phyloP scores from a whole-genome alignment of 2,329 filamentous ascomycete genomes.

The Dothiorella sarmentorum region DNA sequence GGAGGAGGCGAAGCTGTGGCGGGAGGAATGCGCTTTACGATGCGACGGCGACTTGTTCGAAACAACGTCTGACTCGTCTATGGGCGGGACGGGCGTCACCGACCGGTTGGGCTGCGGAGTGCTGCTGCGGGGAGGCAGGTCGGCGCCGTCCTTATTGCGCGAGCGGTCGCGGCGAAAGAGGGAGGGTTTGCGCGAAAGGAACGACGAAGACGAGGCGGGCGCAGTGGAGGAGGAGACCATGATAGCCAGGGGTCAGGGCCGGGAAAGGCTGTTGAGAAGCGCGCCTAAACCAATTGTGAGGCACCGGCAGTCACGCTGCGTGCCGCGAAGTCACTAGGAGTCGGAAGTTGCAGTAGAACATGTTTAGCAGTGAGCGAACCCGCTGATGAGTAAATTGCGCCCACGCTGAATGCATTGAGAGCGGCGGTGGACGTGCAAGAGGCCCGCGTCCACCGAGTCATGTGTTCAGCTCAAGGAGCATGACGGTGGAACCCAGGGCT shows the following conservation, averaged over 20 bases:
- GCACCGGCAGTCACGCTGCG: conserved; percentile 2
- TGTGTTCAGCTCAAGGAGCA: too few relatives aligned
- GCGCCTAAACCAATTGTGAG: conserved; percentile 3
- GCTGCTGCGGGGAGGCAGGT: conserved; percentile 11
- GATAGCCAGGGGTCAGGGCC: conserved; percentile 11
- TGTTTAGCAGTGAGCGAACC: not conserved
- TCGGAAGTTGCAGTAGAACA: conserved; percentile 6
- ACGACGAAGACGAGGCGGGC: not conserved
- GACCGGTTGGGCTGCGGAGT: conserved; percentile 11
- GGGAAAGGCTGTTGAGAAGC: not conserved
- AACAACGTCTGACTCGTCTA: conserved; percentile 17
- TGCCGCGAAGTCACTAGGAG: conserved; percentile 4
- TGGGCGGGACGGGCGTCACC: conserved; percentile 17
- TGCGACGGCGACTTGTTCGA: conserved; percentile 24
- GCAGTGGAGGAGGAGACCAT: conserved; percentile 16
- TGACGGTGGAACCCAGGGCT: not conserved
- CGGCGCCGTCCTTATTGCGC: conserved; percentile 9
- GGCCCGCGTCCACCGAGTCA: conserved; percentile 5
- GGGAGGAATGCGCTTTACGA: conserved; percentile 24
- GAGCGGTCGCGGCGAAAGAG: conserved; percentile 14
- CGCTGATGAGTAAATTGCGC: conserved; percentile 4
- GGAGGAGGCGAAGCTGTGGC: conserved; percentile 30
- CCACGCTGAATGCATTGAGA: conserved; percentile 9
- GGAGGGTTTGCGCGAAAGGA: conserved; percentile 18
- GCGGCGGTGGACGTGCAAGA: not conserved